Evolutionary conservation across 108 stramenopile genomes (phyloP), one percentile per base, ranked within the genome.

Genomic region (Nitzschia sp.): DNA sequence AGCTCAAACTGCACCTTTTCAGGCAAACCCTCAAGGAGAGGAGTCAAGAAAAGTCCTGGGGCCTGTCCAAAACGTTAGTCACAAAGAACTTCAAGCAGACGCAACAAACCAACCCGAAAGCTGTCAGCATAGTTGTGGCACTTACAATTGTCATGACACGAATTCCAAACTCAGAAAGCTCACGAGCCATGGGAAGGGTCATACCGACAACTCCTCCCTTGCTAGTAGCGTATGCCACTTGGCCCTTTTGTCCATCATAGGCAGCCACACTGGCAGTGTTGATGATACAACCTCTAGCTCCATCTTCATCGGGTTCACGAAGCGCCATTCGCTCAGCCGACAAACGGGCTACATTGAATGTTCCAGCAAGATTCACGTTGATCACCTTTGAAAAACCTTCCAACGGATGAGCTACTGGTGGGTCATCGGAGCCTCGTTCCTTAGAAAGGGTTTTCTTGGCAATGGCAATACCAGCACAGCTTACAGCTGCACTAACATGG

Each of bases 201-300:
- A 92, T 86, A 5, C 83, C 88, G 34, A 88, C 94, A 26, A 98
- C 75, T 0, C 91, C 98, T 44, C 88, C 96, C 72, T 98, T 98
- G 64, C 85, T 86, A 0, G 96, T 84, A 11, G 95, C 81, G 67
- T 98, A 98, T 7, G 98, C 96, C 22, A 88, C 88, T 77, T 95
- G 90, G 1, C 95, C 95, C 12, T 87, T 77, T 72, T 97, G 97
- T 17, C 98, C 98, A 19, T 98, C 97, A 61, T 75, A 95, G 8
- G 97, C 98, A 8, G 98, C 97, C 39, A 98, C 86, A 48, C 81
- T 83, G 8, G 97, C 95, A 0, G 98, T 98, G 76, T 97, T 95
- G 65, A 98, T 82, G 41, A 98, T 93, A 65, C 64, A 65, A 19
- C 64, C 64, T 34, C 64, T 48, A 34, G 52, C 51, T 24, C 89